Base-by-base conservation (phyloP, 2,329 filamentous ascomycete genomes). In the Fusarium sp. region DNA sequence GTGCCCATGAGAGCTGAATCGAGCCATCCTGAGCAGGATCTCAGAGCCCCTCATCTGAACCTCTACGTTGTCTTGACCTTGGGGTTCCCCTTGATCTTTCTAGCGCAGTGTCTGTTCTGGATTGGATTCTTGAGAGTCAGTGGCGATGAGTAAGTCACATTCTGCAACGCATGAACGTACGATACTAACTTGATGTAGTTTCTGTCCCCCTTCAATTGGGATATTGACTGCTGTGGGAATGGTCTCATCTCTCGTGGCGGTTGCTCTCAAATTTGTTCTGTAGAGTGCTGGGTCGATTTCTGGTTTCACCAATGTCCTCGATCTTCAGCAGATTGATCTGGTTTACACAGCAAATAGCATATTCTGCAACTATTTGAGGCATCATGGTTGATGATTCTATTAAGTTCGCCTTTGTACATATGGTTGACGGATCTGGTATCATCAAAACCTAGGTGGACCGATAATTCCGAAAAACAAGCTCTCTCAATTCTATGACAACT, bases 91-190 rank as follows among this genome's bases (percentile, higher is more conserved):
- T 0, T 55, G 1, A 44, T 66, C 25, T 70, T 45, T 25, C 18
- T 60, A 20, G 34, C 61, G 4, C 68, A 70, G 20, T 70, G 57
- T 43, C 20, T 72, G 0, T 72, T 72, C 50, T 72, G 69, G 69
- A 14, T 25, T 3, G 69, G 68, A 2, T 72, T 70, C 3, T 47
- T 70, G 18, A 18, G 27, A 15, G 32, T 72, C 1, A 72, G 57
- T 15, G 62, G 46, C 3, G 30, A 49, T 5, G 18, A 63, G 53
- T 56, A 47, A 49, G 53, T 34, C 10, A 15, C 9, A 3, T 14
- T 10, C 1, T 2, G 0, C 7, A 14, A 12, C 5, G 3, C 15
- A 16, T 10, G 4, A 2, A 10, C 8, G 2, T 15, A 12, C 5
- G 1, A 20, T 8, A 4, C 50, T 47, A n/a, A 56, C 24, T 18